A percentile compares a stretch with the other conserved stretches of the same genome.
These are phyloP conservation scores for Colletotrichum viniferum DNA, from an alignment of 2,329 filamentous ascomycete genomes.

Conservation along the genomic window DNA sequence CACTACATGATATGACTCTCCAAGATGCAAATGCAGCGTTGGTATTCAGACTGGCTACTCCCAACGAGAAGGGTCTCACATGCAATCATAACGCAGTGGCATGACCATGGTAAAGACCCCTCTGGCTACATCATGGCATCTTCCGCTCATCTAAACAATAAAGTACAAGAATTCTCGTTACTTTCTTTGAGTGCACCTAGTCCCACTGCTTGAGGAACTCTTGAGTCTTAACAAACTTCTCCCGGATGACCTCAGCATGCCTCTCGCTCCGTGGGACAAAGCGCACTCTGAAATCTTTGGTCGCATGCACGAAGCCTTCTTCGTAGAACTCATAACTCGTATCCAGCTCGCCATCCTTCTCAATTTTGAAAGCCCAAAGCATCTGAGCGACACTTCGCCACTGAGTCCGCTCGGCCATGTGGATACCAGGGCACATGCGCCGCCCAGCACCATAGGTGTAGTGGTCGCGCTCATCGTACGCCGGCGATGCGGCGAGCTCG, in stretches of 20 bases:
- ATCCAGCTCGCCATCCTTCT: not conserved
- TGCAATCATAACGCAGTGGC: not conserved
- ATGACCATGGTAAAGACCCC: not conserved
- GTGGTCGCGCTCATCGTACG: slow-evolving; percentile 38
- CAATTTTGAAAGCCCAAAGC: slow-evolving; percentile 49
- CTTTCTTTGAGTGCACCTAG: not conserved
- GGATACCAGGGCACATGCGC: slow-evolving; percentile 52
- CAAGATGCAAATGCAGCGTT: not conserved
- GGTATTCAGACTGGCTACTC: not conserved
- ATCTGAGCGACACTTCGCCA: slow-evolving; percentile 40
- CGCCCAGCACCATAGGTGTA: slow-evolving; percentile 52
- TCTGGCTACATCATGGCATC: too few species aligned
- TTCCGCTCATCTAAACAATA: too few species aligned
- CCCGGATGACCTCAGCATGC: not conserved
- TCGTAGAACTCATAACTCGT: not conserved
- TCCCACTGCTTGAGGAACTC: not conserved
- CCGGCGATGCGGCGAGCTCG: slow-evolving; percentile 28
- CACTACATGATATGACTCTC: not conserved
- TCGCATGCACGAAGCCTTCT: not conserved
- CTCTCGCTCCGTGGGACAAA: slow-evolving; percentile 1
- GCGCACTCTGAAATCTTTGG: not conserved
- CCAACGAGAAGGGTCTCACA: not conserved
- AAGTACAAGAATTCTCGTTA: too few species aligned
- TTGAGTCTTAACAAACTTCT: not conserved
- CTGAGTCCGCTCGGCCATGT: slow-evolving; percentile 52